Conservation (phyloP, 345 rosid genomes). For the Limnanthes douglasii region DNA sequence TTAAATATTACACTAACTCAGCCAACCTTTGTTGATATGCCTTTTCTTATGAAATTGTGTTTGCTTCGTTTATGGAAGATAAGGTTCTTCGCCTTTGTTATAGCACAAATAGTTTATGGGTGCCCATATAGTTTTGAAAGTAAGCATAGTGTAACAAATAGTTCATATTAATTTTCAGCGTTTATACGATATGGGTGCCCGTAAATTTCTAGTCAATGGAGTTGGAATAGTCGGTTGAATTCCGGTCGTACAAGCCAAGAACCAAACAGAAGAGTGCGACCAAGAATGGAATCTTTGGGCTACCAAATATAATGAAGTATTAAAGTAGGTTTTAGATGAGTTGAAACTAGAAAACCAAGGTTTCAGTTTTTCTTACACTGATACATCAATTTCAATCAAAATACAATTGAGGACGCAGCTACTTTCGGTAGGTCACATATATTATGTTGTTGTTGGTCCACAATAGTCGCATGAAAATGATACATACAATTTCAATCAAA, state of each 20-base stretch:
- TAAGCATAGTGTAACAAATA: not conserved
- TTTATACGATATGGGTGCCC: slow-evolving; percentile 25
- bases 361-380: slow-evolving; percentile 34
- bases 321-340: slow-evolving; percentile 21
- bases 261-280: slow-evolving; percentile 24
- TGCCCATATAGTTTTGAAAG: not conserved
- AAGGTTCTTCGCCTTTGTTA: too few species aligned
- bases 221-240: slow-evolving; percentile 37
- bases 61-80: too few species aligned
- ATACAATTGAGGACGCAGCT: slow-evolving; percentile 32
- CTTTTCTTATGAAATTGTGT: too few species aligned
- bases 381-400: slow-evolving; percentile 23
- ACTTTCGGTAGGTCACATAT: slow-evolving; percentile 21
- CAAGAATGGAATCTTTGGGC: slow-evolving; percentile 23
- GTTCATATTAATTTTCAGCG: slow-evolving; percentile 16
- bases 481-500: too few species aligned
- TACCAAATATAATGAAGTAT: slow-evolving; percentile 25
- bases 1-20: too few species aligned
- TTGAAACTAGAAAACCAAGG: slow-evolving; percentile 22
- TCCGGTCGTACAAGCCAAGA: slow-evolving; percentile 30
- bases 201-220: slow-evolving; percentile 39
- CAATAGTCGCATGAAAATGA: too few species aligned
- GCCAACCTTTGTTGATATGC: too few species aligned
- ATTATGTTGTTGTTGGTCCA: not conserved
- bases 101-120: too few species aligned